phyloP scores from a whole-genome alignment of 768 basidiomycete species.

The Piloderma croceum region DNA sequence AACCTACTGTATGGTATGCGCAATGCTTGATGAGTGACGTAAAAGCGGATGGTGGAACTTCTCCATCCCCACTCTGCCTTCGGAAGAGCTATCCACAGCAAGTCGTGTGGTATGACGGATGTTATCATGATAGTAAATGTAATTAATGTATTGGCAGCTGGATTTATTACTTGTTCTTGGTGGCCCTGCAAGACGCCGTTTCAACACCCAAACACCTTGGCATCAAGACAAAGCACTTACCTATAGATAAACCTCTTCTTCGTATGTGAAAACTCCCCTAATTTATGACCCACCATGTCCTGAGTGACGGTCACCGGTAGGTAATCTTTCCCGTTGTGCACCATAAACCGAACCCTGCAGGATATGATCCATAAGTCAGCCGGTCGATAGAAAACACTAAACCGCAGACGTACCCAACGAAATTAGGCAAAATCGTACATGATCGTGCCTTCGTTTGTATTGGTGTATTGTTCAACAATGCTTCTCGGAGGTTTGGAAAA shows the following conservation, averaged over 20 bases:
- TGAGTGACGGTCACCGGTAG: constrained; percentile 81
- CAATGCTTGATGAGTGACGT: no score
- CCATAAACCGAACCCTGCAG: constrained; percentile 74
- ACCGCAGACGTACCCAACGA: constrained; percentile 72
- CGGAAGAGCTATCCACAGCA: no score
- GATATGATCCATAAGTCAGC: neutral
- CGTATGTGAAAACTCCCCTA: constrained; percentile 91
- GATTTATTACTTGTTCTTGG: no score
- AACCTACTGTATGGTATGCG: no score
- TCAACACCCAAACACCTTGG: no score
- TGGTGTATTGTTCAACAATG: constrained; percentile 73
- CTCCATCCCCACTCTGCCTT: no score
- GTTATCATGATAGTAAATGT: no score
- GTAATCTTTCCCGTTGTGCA: constrained; percentile 93
- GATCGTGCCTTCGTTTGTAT: constrained; percentile 84
- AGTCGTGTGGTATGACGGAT: no score
- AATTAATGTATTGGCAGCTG: no score
- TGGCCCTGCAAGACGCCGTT: no score
- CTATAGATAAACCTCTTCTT: constrained; percentile 82
- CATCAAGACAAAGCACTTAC: constrained; percentile 57
- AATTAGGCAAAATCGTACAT: constrained; percentile 92
- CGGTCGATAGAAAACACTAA: neutral
- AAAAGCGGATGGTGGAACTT: no score
- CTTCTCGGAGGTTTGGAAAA: constrained; percentile 82
- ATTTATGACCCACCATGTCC: constrained; percentile 98